Evolutionary conservation across 306 rosid genomes (phyloP), one percentile per base, ranked within the genome.

Genomic region (Castanopsis chinensis): DNA sequence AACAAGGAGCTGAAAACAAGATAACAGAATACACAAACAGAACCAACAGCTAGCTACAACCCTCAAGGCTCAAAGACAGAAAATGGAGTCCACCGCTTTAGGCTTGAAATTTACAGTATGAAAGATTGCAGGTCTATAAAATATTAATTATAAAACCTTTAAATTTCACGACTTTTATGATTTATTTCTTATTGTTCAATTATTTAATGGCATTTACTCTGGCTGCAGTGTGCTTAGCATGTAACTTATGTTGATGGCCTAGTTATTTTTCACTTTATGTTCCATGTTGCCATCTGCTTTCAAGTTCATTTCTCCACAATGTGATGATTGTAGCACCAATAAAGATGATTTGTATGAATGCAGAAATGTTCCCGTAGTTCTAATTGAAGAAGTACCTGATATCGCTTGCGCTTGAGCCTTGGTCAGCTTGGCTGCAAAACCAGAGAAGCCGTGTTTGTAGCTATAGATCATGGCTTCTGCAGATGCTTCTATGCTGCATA

Each of bases 361-460:
- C 4, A 63, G 18, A 63, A 63, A 25, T 17, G 3, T 14, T 63
- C 9, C 9, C 14, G 3, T 15, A 63, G 69, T 63, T 63, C 15
- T 21, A 68, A 69, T 4, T 54, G 49, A 12, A 18, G 4, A 54
- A 60, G 15, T 30, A 81, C 85, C 85, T 70, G 85, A 70, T 63
- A 69, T 41, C 15, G 10, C 65, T 69, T 81, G 79, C 9, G 88
- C 88, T 71, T 85, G 88, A 69, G 78, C 30, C 30, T 65, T 76
- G 18, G 88, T 81, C 3, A 87, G 78, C 77, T 72, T 82, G 27
- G 87, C 84, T n/a, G 87, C 84, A 56, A 84, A 84, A 13, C 86
- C 88, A 17, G 84, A 76, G 59, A 84, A 83, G 21, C 84, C 83
- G 69, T 83, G 88, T 73, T 71, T 85, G 83, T 85, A 85, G 67